Percentiles rank a stretch among this genome's conserved stretches.
These are phyloP conservation scores for Tricholoma flavovirens DNA, from an alignment of 768 basidiomycete species.

Conservation along the genomic window DNA sequence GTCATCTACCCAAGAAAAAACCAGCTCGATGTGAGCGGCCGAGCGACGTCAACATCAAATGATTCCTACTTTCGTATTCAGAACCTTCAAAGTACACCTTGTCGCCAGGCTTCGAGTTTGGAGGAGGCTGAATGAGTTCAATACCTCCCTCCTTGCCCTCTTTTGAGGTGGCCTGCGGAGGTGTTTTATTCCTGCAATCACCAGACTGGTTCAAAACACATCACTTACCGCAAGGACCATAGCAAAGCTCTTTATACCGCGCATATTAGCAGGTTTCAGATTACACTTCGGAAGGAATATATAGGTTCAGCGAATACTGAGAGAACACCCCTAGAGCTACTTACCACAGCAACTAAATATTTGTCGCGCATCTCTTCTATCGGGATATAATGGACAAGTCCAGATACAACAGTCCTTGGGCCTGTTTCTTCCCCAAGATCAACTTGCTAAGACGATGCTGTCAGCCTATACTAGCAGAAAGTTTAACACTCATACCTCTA, in stretches of 20 bases:
- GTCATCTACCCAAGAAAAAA: conserved; percentile 34
- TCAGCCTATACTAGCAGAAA: background rate
- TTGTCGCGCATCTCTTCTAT: conserved; percentile 89
- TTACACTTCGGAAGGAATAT: conserved; percentile 54
- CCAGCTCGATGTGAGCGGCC: background rate
- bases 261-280: conserved; percentile 94
- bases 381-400: conserved; percentile 92
- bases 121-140: conserved; percentile 87
- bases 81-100: conserved; percentile 92
- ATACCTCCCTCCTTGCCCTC: conserved; percentile 87
- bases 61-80: conserved; percentile 67
- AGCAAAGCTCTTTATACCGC: conserved; percentile 95
- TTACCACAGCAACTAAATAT: conserved; percentile 77
- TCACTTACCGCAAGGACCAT: conserved; percentile 83
- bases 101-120: conserved; percentile 83
- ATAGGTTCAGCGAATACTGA: background rate
- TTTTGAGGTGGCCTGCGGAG: conserved; percentile 74
- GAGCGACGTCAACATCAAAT: background rate
- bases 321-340: conserved; percentile 16
- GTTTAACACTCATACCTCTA: conserved; percentile 54
- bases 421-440: conserved; percentile 94
- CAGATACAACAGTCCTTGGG: conserved; percentile 94
- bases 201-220: conserved; percentile 16
- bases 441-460: conserved; percentile 59
- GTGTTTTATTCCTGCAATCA: conserved; percentile 1